A percentile compares a stretch with the other conserved stretches of the same genome.
Evolutionary conservation across 2,329 filamentous ascomycete genomes (phyloP).

Genomic region (Curvularia lunata): DNA sequence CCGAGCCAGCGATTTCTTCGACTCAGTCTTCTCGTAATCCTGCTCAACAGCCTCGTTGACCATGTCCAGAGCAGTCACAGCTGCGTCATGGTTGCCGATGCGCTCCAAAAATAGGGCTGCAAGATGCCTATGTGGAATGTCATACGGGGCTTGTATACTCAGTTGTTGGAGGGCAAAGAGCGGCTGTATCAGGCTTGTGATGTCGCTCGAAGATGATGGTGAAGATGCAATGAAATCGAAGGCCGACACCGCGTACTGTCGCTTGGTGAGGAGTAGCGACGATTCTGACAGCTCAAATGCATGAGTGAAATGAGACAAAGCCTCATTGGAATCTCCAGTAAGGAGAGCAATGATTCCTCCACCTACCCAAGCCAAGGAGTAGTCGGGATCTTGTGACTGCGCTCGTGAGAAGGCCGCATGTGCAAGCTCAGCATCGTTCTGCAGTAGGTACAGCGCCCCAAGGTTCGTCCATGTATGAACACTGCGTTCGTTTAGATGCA

Average conservation of each 20-base stretch:
- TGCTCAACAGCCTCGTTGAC: constrained; percentile 76
- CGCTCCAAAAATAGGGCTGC: constrained; percentile 82
- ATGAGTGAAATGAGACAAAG: constrained; percentile 85
- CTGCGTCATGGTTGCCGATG: constrained; percentile 69
- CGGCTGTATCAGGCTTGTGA: constrained; percentile 75
- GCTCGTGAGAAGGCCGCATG: constrained; percentile 89
- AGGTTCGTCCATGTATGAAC: constrained; percentile 90
- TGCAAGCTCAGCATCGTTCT: constrained; percentile 83
- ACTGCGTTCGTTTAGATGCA: constrained; percentile 90
- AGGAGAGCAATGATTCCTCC: constrained; percentile 85
- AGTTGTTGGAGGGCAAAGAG: constrained; percentile 89
- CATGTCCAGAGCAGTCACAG: constrained; percentile 67
- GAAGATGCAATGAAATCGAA: constrained; percentile 80
- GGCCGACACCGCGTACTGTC: constrained; percentile 78
- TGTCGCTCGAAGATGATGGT: constrained; percentile 57
- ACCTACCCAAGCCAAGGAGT: constrained; percentile 90
- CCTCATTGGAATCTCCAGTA: constrained; percentile 76
- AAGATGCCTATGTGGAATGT: constrained; percentile 77
- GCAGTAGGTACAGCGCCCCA: constrained; percentile 81
- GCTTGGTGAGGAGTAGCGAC: constrained; percentile 73
- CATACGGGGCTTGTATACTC: constrained; percentile 70
- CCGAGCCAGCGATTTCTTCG: constrained; percentile 70
- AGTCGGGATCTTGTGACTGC: constrained; percentile 93
- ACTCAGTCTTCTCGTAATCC: constrained; percentile 85
- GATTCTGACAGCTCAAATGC: constrained; percentile 91